Conservation (phyloP, 441 rosid genomes). For the Mallotus japonicus region DNA sequence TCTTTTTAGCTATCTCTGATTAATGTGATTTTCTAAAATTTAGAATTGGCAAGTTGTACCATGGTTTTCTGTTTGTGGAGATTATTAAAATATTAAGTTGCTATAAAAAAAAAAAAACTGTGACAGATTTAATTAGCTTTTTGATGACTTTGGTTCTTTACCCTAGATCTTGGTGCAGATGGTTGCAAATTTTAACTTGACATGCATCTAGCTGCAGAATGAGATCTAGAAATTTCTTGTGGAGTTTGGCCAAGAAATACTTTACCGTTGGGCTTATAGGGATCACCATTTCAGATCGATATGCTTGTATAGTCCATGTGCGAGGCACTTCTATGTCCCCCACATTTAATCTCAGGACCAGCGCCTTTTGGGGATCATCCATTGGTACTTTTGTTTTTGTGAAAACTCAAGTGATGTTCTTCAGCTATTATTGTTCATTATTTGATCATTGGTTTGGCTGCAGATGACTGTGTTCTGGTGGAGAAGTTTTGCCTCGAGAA, state of each 20-base stretch:
- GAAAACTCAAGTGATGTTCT: conserved; percentile 7
- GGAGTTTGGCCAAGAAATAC: conserved; percentile 43
- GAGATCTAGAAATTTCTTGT: conserved; percentile 37
- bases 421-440: conserved; percentile 11
- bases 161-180: conserved; percentile 23
- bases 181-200: conserved; percentile 21
- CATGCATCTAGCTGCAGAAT: conserved; percentile 26
- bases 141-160: neutral
- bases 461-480: conserved; percentile 69
- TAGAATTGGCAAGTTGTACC: neutral
- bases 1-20: neutral
- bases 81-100: too few relatives aligned
- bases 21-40: neutral
- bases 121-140: neutral
- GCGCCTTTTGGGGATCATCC: conserved; percentile 22
- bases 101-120: neutral
- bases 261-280: conserved; percentile 47
- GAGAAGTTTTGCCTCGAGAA: conserved; percentile 68
- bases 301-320: conserved; percentile 43
- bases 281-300: conserved; percentile 51
- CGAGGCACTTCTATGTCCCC: conserved; percentile 69
- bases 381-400: conserved; percentile 22
- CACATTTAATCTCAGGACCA: conserved; percentile 43
- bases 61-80: neutral
- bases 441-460: conserved; percentile 25